These are phyloP conservation scores for Beauveria sp. DNA, from an alignment of 2,329 filamentous ascomycete species.

Conservation along the genomic window DNA sequence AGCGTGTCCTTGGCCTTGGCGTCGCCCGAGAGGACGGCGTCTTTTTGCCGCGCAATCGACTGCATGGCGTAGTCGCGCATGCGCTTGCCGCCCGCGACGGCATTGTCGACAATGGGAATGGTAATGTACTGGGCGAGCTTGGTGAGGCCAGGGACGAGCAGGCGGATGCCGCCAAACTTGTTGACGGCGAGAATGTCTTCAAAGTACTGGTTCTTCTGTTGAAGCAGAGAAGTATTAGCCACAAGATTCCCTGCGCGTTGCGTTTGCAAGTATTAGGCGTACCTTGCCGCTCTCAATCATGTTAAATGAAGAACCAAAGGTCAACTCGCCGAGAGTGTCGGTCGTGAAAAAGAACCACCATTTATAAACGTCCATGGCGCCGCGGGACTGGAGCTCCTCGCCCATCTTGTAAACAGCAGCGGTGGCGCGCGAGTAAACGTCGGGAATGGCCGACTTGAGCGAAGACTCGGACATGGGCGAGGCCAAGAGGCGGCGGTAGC, in stretches of 20 bases:
- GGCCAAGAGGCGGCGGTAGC: conserved; percentile 34
- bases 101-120: conserved; percentile 17
- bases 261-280: conserved; percentile 11
- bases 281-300: conserved; percentile 44
- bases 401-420: conserved; percentile 35
- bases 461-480: conserved; percentile 30
- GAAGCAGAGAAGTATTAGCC: background rate
- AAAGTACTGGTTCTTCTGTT: conserved; percentile 10
- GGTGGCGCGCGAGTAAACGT: conserved; percentile 28
- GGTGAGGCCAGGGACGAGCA: conserved; percentile 22
- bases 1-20: conserved; percentile 22
- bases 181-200: conserved; percentile 14
- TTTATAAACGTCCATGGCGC: conserved; percentile 39
- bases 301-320: conserved; percentile 47
- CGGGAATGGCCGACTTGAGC: conserved; percentile 22
- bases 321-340: conserved; percentile 45
- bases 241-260: background rate
- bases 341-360: conserved; percentile 49
- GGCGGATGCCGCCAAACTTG: conserved; percentile 17
- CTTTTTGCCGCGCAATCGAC: conserved; percentile 22
- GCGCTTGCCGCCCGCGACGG: conserved; percentile 11
- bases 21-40: conserved; percentile 16
- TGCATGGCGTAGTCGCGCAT: conserved; percentile 20
- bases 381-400: conserved; percentile 31
- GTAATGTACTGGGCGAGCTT: conserved; percentile 18